Base-by-base conservation (phyloP, 352 stramenopile genomes). In the Discostella stelligera region DNA sequence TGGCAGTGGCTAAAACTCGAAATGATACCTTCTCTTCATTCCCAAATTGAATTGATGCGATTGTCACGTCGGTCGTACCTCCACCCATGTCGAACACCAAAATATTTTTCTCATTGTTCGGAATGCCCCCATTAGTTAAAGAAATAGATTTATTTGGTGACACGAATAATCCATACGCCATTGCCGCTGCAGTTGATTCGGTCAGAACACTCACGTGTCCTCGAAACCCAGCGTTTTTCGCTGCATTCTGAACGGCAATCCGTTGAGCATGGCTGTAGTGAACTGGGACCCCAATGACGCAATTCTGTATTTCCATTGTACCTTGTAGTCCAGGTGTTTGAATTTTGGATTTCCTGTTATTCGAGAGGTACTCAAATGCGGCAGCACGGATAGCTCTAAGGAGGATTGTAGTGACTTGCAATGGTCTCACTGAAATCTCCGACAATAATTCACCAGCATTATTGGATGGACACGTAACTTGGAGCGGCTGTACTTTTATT, bases 11-110 rank as follows among this genome's bases (percentile, higher is more conserved):
- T n/a, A 88, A n/a, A 21, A 93, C 84, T 54, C 70, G 70, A 67
- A 90, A 93, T 37, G 49, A 60, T 27, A 79, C 75, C 27, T 55
- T 66, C 30, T 80, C 39, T 37, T 27, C 46, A 21, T 48, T 46
- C 16, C 59, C 41, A 49, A 44, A 39, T 59, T 71, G 23, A 63
- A 88, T 89, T n/a, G 25, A 69, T 11, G 80, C 84, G 62, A 93
- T 87, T 3, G 84, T 91, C 11, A 91, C 83, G 84, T 93, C 88
- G 2, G 88, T 91, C 11, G 88, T 93, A 5, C 85, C 88, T 56
- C 85, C 85, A 55, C 88, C 88, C 83, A 90, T 91, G 62, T 93
- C 85, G 63, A 93, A 90, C 2, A 93, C 88, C 56, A 93, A 71
- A 52, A 91, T 86, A 27, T 63, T 76, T 58, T 87, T 85, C 39